Evolutionary conservation across 2,329 filamentous ascomycete species (phyloP), one percentile per base, ranked within the genome.

Genomic region (Colletotrichum tamarilloi): DNA sequence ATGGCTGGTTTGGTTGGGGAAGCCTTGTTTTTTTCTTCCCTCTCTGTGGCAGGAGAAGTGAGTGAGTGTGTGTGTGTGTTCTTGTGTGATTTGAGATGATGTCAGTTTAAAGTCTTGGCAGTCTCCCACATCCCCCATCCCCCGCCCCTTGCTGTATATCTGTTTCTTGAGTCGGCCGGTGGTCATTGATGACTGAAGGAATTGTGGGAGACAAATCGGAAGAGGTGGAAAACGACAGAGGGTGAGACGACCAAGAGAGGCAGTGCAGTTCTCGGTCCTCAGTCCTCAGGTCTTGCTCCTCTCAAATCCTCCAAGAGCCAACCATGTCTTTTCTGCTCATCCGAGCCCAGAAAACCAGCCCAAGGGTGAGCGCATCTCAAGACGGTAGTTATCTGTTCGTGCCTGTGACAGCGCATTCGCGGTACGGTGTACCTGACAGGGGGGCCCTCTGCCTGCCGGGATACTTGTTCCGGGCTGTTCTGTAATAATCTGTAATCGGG

Each of bases 21-120:
- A 46, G 42, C 42, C 16, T 22, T 49, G 8, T 8, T 22, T 49
- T 7, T n/a, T 19, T 49, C 4, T n/a, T 22, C 42, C 8, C 9
- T 22, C 42, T 11, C 42, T 11, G 19, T 22, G 7, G 19, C 19
- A 49, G 42, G 19, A 49, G 42, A 49, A n/a, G 42, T 46, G 42
- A 22, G 42, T n/a, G 8, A 22, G 42, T 11, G 19, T 5, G 42
- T 46, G 42, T 46, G 38, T 49, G 42, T 49, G 42, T 49, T 49
- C 42, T 22, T 22, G 14, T 58, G 28, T 68, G 68, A 72, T 63
- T 63, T 63, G 65, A 72, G 65, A 72, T 72, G 65, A 72, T 72
- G 69, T 72, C 69, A 72, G 57, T 16, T 14, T 8, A 22, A 22
- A 11, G 46, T 62, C 69, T 72, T 72, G 69, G 69, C 69, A 59